Evolutionary conservation across 139 green algal species (phyloP).

Genomic region (Axilococcus clingmanii): DNA sequence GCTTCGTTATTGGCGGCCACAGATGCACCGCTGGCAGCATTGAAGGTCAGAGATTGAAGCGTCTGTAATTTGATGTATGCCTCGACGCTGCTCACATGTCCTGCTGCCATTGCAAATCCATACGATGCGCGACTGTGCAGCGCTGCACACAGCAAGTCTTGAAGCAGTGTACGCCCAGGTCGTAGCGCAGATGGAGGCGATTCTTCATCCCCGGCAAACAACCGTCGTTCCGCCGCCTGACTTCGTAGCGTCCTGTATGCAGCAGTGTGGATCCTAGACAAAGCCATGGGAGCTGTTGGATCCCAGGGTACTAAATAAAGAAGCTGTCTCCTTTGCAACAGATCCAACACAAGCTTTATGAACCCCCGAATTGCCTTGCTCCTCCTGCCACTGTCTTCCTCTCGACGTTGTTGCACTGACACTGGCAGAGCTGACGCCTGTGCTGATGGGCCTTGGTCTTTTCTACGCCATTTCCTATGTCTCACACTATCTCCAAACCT

Average conservation of each 20-base stretch:
- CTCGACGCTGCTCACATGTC: conserved; percentile 29
- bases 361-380: conserved; percentile 23
- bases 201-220: conserved; percentile 17
- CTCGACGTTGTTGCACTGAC: not conserved
- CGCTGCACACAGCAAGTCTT: conserved; percentile 34
- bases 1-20: conserved; percentile 47
- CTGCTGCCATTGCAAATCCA: conserved; percentile 37
- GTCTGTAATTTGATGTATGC: conserved; percentile 41
- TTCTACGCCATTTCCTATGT: conserved; percentile 17
- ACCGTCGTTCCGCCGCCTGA: conserved; percentile 9
- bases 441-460: not conserved
- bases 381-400: conserved; percentile 27
- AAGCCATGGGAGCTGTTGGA: conserved; percentile 19
- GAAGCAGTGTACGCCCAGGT: not conserved
- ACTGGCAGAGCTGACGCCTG: not conserved
- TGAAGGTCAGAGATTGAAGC: conserved; percentile 29
- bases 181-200: conserved; percentile 11
- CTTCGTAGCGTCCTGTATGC: conserved; percentile 19
- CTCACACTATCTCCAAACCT: conserved; percentile 35
- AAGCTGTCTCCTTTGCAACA: conserved; percentile 19
- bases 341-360: conserved; percentile 25
- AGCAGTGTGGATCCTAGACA: conserved; percentile 28
- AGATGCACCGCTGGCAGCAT: conserved; percentile 36
- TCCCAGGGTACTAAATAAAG: conserved; percentile 37
- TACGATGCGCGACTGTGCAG: conserved; percentile 44